Base-by-base conservation (phyloP, 2,329 filamentous ascomycete genomes). In the Fusarium phyllophilum region DNA sequence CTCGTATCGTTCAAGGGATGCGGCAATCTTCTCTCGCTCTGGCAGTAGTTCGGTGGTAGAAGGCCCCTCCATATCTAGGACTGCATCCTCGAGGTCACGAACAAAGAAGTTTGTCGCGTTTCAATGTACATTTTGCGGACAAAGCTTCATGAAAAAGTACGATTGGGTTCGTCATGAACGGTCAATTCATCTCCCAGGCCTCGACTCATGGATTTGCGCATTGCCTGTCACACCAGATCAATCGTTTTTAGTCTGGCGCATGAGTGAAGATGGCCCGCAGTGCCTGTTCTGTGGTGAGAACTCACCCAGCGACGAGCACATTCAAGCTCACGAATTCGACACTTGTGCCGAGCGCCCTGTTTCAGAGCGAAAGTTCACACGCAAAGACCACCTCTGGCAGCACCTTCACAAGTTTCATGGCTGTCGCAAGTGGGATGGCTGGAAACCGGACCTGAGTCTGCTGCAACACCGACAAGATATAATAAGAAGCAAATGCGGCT, bases 141-240 rank as follows among this genome's bases (percentile, higher is more conserved):
- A 83, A 33, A 77, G 69, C 45, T 85, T 85, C 60, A 81, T 80
- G 60, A 84, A 83, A 58, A 82, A 81, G 46, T 83, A 83, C 59
- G 84, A 85, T 60, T 84, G 82, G 82, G 77, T 81, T 18, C 81
- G 87, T 3, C 87, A 89, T 70, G 87, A 88, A 66, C 83, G 86
- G 45, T 86, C 86, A 4, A 79, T 88, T 8, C 86, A 89, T 70
- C 77, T 87, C 4, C 80, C 86, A 9, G 80, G 81, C 1, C 80
- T 82, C 10, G 79, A 82, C 42, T 80, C 79, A 0, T 89, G 85
- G 85, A 84, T 89, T 10, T 91, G 89, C 72, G 84, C 85, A 0
- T 83, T 81, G 3, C 82, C 82, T 8, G 66, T 82, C 8, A 73
- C 78, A 2, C 63, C 75, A 4, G 76, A 77, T n/a, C 78, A 83